Base-by-base conservation (phyloP, 805 yeast species). In the Metschnikowia matae region DNA sequence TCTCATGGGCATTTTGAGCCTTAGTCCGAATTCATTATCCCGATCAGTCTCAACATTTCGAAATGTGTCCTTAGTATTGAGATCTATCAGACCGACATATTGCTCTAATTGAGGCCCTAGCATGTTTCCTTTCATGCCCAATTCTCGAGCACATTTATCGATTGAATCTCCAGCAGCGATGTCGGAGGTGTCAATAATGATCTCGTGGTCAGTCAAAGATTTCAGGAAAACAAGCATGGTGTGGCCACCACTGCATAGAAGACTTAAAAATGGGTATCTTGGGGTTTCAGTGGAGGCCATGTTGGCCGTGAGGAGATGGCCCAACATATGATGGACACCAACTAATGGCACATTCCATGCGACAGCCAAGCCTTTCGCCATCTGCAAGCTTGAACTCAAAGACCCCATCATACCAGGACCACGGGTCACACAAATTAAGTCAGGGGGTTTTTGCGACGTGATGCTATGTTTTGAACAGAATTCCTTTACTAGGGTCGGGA, bases 391-490 rank as follows among this genome's bases (percentile, higher is more conserved):
- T 0, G 89, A 85, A 8, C 89, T 78, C 13, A 94, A 71, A 0
- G 96, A 85, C 0, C 97, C 97, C 7, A 83, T 80, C 97, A 94
- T 89, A 0, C 99, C 99, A 0, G 99, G 99, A 0, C 99, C 99
- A 56, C 96, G 71, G 0, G 99, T 94, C 4, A 85, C 96, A 65
- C 96, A 87, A 1, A 94, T 78, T 42, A 94, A 63, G 62, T 88
- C 96, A 0, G 90, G 89, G 0, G 73, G 71, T 26, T 56, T 59
- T 0, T 20, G 8, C 1, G 63, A 44, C 2, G 54, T 48, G 55
- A 79, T 52, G 6, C 59, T 65, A 58, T 73, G 67, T 43, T 60
- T 68, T 0, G 26, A 34, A 14, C 85, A 68, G 4, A 85, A 67
- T 5, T 71, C 63, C 14, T 64, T 49, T 0, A 86, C 82, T 34